These are phyloP conservation scores for Apiosordaria backusii DNA, from an alignment of 495 filamentous ascomycete species.

Conservation along the genomic window DNA sequence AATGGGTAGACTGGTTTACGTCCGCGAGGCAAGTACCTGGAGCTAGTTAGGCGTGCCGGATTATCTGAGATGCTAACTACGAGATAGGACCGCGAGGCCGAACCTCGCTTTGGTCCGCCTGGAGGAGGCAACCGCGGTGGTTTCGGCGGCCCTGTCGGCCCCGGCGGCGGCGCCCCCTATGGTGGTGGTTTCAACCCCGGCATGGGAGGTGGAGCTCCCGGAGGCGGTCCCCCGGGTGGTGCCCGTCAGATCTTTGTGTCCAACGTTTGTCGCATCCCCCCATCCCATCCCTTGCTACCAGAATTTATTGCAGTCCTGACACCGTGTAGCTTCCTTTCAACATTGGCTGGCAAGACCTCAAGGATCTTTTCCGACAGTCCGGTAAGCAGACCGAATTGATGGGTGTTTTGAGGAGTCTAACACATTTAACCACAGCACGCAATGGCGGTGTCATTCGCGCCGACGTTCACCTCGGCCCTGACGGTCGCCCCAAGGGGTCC, in stretches of 20 bases:
- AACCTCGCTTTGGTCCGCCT: constrained; percentile 82
- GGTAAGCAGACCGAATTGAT: constrained; percentile 56
- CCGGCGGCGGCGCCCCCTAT: constrained; percentile 41
- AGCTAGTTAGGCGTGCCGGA: not conserved
- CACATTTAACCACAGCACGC: constrained; percentile 36
- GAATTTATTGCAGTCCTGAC: constrained; percentile 37
- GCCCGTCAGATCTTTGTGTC: constrained; percentile 91
- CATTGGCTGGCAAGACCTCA: constrained; percentile 98
- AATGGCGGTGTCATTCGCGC: constrained; percentile 89
- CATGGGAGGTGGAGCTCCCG: constrained; percentile 42
- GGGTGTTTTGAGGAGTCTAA: constrained; percentile 5
- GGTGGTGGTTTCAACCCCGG: constrained; percentile 42
- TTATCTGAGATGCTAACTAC: constrained; percentile 12
- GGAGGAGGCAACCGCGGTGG: constrained; percentile 61
- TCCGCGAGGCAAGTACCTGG: constrained; percentile 75
- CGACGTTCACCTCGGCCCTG: constrained; percentile 88
- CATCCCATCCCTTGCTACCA: constrained; percentile 19
- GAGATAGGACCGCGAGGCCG: constrained; percentile 83
- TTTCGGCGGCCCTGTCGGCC: constrained; percentile 52
- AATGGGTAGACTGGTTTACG: constrained; percentile 97
- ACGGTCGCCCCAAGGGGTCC: constrained; percentile 91
- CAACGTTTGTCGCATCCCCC: constrained; percentile 75
- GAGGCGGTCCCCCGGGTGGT: constrained; percentile 50
- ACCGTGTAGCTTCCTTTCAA: constrained; percentile 82
- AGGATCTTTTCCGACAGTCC: constrained; percentile 98